Percentiles rank a stretch among this genome's conserved stretches.
Evolutionary conservation across 805 yeast genomes (phyloP).

Genomic region (Gaillardinia entomophila): DNA sequence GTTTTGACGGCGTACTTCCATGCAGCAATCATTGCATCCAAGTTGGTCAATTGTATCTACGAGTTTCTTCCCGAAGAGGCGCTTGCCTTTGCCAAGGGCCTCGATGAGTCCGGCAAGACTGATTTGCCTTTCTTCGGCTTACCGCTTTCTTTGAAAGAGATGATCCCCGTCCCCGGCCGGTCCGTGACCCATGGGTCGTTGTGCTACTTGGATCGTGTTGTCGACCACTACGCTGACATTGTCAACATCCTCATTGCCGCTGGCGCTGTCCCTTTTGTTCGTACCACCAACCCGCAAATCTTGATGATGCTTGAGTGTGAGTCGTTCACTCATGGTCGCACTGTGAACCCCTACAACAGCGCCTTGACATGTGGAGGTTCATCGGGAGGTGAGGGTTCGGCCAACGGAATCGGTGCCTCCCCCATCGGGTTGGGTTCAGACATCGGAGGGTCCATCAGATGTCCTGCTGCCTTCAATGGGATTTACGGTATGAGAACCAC

Average conservation of each 20-base stretch:
- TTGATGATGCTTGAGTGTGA: slow-evolving; percentile 18
- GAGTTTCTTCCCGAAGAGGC: slow-evolving; percentile 13
- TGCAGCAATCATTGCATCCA: slow-evolving; percentile 13
- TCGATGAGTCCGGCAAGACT: slow-evolving; percentile 9
- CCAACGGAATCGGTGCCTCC: slow-evolving; percentile 42
- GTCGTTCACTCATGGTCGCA: slow-evolving; percentile 13
- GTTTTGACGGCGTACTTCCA: slow-evolving; percentile 13
- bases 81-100: slow-evolving; percentile 9
- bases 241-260: slow-evolving; percentile 7
- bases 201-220: slow-evolving; percentile 11
- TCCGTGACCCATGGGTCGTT: slow-evolving; percentile 12
- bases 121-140: slow-evolving; percentile 12
- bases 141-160: slow-evolving; percentile 18
- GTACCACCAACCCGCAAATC: slow-evolving; percentile 17
- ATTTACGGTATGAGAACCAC: slow-evolving; percentile 46
- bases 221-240: slow-evolving; percentile 14
- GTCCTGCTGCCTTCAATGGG: slow-evolving; percentile 51
- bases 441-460: slow-evolving; percentile 52
- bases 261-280: slow-evolving; percentile 16
- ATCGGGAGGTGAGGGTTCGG: slow-evolving; percentile 48
- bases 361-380: slow-evolving; percentile 47
- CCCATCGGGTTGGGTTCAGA: slow-evolving; percentile 36
- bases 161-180: slow-evolving; percentile 12
- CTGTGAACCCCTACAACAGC: slow-evolving; percentile 15
- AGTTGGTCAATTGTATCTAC: slow-evolving; percentile 11